Evolutionary conservation across 352 stramenopile genomes (phyloP).

Genomic region (Globisporangium spinosum): DNA sequence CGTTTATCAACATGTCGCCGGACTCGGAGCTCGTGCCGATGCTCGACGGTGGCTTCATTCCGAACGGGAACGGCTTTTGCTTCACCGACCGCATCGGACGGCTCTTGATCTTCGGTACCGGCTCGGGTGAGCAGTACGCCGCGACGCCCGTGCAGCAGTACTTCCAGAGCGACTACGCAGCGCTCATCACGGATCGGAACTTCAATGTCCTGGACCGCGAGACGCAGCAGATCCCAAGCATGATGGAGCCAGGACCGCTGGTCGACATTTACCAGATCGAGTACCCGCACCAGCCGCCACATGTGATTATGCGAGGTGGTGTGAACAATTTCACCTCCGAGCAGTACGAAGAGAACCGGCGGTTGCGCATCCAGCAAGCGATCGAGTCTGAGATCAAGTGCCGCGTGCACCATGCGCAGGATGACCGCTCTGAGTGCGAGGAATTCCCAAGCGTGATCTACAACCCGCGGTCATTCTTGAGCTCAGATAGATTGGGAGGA

Average conservation of each 20-base stretch:
- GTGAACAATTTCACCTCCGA: conserved; percentile 17
- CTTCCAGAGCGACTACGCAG: conserved; percentile 89
- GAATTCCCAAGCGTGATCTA: conserved; percentile 51
- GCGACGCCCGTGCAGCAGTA: conserved; percentile 80
- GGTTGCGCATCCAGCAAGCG: conserved; percentile 57
- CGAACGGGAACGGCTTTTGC: conserved; percentile 61
- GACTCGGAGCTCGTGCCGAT: conserved; percentile 64
- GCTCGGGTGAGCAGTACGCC: conserved; percentile 57
- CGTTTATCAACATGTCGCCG: conserved; percentile 52
- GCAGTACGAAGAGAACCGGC: conserved; percentile 62
- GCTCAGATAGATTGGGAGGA: conserved; percentile 8
- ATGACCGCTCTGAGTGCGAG: conserved; percentile 41
- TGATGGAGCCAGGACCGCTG: conserved; percentile 78
- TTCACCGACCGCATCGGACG: conserved; percentile 83
- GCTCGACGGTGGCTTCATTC: conserved; percentile 73
- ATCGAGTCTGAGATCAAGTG: conserved; percentile 66
- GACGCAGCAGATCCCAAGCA: conserved; percentile 79
- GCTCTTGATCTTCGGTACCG: conserved; percentile 75
- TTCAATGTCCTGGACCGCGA: conserved; percentile 89
- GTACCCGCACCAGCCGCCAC: conserved; percentile 74
- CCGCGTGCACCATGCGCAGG: conserved; percentile 43
- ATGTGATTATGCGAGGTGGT: conserved; percentile 23
- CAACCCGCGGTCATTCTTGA: conserved; percentile 13
- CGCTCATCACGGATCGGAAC: conserved; percentile 82
- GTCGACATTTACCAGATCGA: conserved; percentile 69